A percentile compares a stretch with the other conserved stretches of the same genome.
Conservation (phyloP, 352 stramenopile genomes). For the Hyaloperonospora arabidopsidis region DNA sequence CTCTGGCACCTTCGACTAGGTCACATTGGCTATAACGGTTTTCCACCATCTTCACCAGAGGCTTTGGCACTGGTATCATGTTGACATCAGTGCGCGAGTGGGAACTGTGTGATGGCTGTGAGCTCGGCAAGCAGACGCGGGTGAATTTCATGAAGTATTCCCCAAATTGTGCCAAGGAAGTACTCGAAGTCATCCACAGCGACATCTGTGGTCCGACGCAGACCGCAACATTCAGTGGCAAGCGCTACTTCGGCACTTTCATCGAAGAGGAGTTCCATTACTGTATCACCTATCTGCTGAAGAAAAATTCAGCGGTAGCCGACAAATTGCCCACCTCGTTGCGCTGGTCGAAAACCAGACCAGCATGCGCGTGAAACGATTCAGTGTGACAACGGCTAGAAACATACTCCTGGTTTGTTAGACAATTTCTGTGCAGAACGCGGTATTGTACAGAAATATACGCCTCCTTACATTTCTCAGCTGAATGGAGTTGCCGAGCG, state of each 20-base stretch:
- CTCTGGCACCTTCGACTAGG: constrained; percentile 1
- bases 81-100: background rate
- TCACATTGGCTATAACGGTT: no score
- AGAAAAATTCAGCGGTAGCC: background rate
- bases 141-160: background rate
- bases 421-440: no score
- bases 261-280: background rate
- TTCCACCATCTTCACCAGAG: background rate
- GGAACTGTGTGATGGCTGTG: background rate
- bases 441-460: background rate
- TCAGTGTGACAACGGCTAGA: background rate
- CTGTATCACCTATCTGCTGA: background rate
- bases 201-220: no score
- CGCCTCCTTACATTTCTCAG: background rate
- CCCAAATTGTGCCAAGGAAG: background rate
- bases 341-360: background rate
- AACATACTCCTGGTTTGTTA: no score
- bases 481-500: background rate
- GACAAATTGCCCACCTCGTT: background rate
- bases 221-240: background rate
- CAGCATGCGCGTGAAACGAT: background rate
- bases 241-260: background rate
- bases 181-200: background rate
- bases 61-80: background rate
- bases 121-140: background rate